Evolutionary conservation across 2,329 filamentous ascomycete species (phyloP).

Genomic region (Botryosphaeria dothidea): DNA sequence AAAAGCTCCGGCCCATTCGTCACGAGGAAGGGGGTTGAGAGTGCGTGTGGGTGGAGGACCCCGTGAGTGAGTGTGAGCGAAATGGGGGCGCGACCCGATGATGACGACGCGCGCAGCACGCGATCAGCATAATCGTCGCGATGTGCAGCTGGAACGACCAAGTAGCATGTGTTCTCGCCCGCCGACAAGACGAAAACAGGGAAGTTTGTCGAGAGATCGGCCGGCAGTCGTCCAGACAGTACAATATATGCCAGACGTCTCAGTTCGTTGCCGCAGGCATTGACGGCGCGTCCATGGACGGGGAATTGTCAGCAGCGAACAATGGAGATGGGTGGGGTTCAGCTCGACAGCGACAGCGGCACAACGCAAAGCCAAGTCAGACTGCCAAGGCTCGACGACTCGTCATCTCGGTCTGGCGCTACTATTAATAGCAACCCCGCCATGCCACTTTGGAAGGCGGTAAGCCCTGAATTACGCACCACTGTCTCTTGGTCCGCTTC

Average conservation of each 20-base stretch:
- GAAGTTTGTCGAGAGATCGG: too few species aligned
- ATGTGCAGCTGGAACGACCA: neutral
- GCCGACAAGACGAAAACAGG: neutral
- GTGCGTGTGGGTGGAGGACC: too few species aligned
- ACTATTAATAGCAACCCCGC: neutral
- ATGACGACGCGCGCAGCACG: neutral
- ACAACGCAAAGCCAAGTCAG: neutral
- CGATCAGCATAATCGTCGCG: neutral
- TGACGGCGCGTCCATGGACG: neutral
- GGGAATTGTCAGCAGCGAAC: neutral
- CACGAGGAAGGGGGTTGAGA: neutral
- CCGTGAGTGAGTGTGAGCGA: neutral
- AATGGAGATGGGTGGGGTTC: neutral
- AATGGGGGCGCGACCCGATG: neutral
- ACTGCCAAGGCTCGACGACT: neutral
- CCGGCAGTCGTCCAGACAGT: too few species aligned
- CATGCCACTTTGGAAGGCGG: neutral
- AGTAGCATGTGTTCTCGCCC: neutral
- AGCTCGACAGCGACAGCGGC: neutral
- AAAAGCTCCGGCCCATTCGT: neutral
- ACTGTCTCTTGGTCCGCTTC: neutral
- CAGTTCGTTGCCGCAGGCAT: neutral
- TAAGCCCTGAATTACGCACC: slow-evolving; percentile 5
- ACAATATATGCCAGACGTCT: neutral
- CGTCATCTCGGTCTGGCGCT: neutral